These are phyloP conservation scores for Perilla frutescens DNA, from an alignment of 257 asterid species.

Conservation along the genomic window DNA sequence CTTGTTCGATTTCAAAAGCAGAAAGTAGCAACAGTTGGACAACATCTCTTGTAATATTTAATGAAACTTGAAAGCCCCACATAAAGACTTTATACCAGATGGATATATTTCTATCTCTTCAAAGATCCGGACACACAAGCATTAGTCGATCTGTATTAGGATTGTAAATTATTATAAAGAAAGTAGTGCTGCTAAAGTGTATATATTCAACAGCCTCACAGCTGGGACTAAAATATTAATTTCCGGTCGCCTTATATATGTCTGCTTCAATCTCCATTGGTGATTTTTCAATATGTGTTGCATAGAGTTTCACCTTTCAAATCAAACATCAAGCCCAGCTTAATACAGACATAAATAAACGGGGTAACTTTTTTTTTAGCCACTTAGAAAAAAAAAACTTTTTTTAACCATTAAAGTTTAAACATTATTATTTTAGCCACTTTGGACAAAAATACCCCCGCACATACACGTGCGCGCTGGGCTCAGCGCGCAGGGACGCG, in stretches of 20 bases:
- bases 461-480: too few relatives aligned
- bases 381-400: too few relatives aligned
- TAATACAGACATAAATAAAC: not conserved
- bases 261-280: constrained; percentile 87
- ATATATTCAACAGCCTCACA: too few relatives aligned
- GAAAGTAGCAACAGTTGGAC: not conserved
- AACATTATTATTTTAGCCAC: too few relatives aligned
- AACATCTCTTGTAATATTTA: not conserved
- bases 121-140: not conserved
- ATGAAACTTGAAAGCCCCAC: constrained; percentile 29
- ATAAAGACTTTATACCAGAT: not conserved
- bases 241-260: too few relatives aligned
- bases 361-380: too few relatives aligned
- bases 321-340: constrained; percentile 25
- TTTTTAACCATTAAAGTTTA: too few relatives aligned
- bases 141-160: not conserved
- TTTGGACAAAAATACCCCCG: too few relatives aligned
- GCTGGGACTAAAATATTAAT: too few relatives aligned
- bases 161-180: not conserved
- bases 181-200: not conserved
- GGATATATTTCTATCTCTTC: not conserved
- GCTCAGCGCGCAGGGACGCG: too few relatives aligned
- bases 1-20: not conserved
- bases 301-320: constrained; percentile 79
- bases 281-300: constrained; percentile 79